phyloP scores from a whole-genome alignment of 306 rosid genomes.

The Vigna trinervia region DNA sequence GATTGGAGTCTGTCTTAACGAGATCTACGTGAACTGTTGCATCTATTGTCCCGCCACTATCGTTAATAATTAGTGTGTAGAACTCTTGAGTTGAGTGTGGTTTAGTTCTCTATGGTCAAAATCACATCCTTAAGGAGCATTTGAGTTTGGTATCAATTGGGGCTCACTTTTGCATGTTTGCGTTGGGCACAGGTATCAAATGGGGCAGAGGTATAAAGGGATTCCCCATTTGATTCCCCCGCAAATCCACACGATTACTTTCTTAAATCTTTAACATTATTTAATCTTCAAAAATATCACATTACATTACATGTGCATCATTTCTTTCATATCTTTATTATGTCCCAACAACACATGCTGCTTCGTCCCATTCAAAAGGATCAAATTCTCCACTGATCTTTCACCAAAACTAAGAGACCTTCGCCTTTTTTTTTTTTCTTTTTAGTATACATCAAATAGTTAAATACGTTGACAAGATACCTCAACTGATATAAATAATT shows the following conservation, averaged over 20 bases:
- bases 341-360: neutral
- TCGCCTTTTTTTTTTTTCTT: neutral
- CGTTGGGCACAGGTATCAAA: conserved; percentile 39
- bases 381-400: conserved; percentile 22
- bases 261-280: neutral
- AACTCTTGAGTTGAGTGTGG: conserved; percentile 10
- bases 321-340: conserved; percentile 20
- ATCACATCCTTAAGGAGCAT: conserved; percentile 23
- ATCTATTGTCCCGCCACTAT: no score
- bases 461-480: neutral
- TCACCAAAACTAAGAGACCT: neutral
- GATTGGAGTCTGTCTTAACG: no score
- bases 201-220: conserved; percentile 25
- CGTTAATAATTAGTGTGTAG: no score
- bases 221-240: conserved; percentile 31
- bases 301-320: conserved; percentile 7
- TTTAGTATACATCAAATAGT: neutral
- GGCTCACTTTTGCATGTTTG: conserved; percentile 34
- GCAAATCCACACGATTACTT: conserved; percentile 27
- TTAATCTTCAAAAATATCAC: neutral
- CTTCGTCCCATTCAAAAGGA: neutral
- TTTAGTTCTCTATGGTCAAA: conserved; percentile 16
- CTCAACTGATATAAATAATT: neutral
- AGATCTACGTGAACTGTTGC: no score
- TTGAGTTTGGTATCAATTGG: conserved; percentile 42